A percentile compares a stretch with the other conserved stretches of the same genome.
phyloP scores from a whole-genome alignment of 2,329 filamentous ascomycete genomes.

The Ophiocordyceps australis region DNA sequence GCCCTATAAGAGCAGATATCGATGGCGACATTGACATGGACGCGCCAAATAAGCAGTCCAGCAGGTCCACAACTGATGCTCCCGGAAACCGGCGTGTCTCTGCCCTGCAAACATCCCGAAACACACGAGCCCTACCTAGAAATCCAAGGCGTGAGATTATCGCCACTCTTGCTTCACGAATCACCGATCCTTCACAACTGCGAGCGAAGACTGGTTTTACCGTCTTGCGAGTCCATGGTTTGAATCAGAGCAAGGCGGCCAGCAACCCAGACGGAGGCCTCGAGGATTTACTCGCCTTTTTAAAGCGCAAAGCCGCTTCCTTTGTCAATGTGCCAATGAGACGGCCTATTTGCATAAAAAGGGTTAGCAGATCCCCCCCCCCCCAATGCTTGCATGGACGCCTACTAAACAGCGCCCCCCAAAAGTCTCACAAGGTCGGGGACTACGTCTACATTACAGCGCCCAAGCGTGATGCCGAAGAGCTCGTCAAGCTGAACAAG shows the following conservation, averaged over 20 bases:
- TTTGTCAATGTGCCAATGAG: slow-evolving; percentile 23
- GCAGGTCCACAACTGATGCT: slow-evolving; percentile 10
- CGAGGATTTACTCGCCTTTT: slow-evolving; percentile 43
- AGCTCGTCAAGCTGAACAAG: slow-evolving; percentile 48
- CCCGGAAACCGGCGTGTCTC: slow-evolving; percentile 6
- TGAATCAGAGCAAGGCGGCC: slow-evolving; percentile 51
- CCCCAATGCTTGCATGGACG: too few species aligned
- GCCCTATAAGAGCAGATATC: slow-evolving; percentile 22
- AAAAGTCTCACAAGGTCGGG: slow-evolving; percentile 51
- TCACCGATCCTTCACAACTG: slow-evolving; percentile 11
- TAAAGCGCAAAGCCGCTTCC: slow-evolving; percentile 51
- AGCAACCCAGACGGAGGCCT: slow-evolving; percentile 49
- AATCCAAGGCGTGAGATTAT: slow-evolving; percentile 18
- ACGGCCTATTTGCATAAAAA: too few species aligned
- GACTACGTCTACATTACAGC: slow-evolving; percentile 52
- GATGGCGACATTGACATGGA: slow-evolving; percentile 46
- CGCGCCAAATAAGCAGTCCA: slow-evolving; percentile 14
- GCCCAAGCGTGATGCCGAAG: slow-evolving; percentile 42
- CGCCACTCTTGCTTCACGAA: slow-evolving; percentile 14
- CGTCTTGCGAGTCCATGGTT: slow-evolving; percentile 36
- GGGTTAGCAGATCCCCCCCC: slow-evolving; percentile 42
- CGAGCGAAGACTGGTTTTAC: slow-evolving; percentile 8
- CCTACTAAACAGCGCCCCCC: too few species aligned
- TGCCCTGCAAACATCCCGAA: slow-evolving; percentile 4
- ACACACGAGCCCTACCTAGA: slow-evolving; percentile 14